Base-by-base conservation (phyloP, 2,329 filamentous ascomycete species). In the Bipolaris victoriae region DNA sequence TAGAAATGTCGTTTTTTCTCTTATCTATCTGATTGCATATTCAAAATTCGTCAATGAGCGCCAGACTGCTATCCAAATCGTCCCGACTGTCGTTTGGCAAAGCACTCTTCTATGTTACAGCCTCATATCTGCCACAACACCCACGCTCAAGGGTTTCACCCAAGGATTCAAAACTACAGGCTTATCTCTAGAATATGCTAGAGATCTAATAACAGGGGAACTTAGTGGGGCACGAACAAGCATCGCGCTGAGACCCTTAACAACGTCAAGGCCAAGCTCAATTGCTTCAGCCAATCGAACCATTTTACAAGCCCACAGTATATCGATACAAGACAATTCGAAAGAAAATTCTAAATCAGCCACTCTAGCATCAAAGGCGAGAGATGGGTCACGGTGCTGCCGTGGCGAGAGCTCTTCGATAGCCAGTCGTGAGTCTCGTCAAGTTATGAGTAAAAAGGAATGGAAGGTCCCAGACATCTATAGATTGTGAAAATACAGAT, bases 81-180 rank as follows among this genome's bases (percentile, higher is more conserved):
- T 49, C 13, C 18, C 44, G 9, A 57, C 57, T 1, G 49, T 40
- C 16, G 45, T 13, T 20, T 57, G 57, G 57, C 57, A 59, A 33
- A 51, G 37, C 10, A 29, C 52, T 11, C 45, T 57, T 7, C 26
- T 59, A 3, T 51, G 37, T 1, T 59, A 49, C 16, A 52, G 22
- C 26, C 44, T 59, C 26, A 59, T 59, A 20, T 59, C 53, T n/a
- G 49, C 53, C 24, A 57, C 57, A 11, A 36, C 49, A 26, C 57
- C 57, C 3, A 26, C 46, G 5, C 53, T 57, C 10, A 52, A 52
- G n/a, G 45, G 45, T 1, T 59, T 59, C 11, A 43, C 49, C 5
- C 29, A 49, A 33, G 26, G 20, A 13, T 59, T 59, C 44, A 49
- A 20, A 37, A 59, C 52, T 3, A 39, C 44, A 2, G 57, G 57